A percentile compares a stretch with the other conserved stretches of the same genome.
phyloP scores from a whole-genome alignment of 2,329 filamentous ascomycete genomes.

The Venturia oleaginea region DNA sequence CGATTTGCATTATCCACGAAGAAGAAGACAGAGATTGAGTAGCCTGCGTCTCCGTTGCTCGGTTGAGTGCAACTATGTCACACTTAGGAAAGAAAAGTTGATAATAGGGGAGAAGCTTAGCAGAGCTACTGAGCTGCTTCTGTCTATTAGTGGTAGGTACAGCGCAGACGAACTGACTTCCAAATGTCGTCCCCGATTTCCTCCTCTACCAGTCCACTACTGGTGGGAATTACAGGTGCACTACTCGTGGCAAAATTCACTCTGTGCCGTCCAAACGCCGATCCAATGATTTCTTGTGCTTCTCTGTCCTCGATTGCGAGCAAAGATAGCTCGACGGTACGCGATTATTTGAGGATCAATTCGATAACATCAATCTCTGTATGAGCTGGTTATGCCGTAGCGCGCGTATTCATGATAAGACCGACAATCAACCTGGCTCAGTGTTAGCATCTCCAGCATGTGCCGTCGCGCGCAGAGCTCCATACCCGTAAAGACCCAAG shows the following conservation, averaged over 20 bases:
- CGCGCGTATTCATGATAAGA: constrained; percentile 72
- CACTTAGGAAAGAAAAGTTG: neutral
- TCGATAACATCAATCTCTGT: neutral
- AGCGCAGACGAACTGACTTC: neutral
- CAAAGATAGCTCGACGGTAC: neutral
- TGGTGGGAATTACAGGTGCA: neutral
- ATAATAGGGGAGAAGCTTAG: neutral
- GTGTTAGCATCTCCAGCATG: constrained; percentile 18
- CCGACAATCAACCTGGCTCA: constrained; percentile 71
- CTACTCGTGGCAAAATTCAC: neutral
- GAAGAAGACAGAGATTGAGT: neutral
- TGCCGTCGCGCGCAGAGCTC: constrained; percentile 10
- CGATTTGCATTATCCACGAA: too few species aligned
- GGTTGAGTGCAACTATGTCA: neutral
- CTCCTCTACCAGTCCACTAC: neutral
- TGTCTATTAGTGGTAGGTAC: neutral
- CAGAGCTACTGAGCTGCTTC: neutral
- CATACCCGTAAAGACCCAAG: constrained; percentile 88
- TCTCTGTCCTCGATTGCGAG: neutral
- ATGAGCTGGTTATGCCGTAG: constrained; percentile 13
- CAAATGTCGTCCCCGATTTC: neutral
- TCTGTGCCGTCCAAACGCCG: neutral
- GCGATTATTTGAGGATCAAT: neutral
- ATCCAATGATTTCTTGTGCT: neutral
- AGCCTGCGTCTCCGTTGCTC: neutral